These are phyloP conservation scores for Lithospermum erythrorhizon DNA, from an alignment of 257 asterid genomes.

Conservation along the genomic window DNA sequence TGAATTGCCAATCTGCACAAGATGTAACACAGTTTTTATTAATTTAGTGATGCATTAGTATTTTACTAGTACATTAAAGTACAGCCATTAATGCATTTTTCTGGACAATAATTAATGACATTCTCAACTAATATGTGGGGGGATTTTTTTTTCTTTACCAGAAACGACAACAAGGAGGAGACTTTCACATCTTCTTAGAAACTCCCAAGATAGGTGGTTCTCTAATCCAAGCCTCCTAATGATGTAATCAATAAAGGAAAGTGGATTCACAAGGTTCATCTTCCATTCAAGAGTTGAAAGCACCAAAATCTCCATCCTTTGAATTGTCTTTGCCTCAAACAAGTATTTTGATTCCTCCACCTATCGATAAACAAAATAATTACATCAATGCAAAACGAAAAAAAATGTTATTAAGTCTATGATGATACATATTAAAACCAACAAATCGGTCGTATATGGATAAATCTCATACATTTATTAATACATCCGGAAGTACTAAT, in stretches of 20 bases:
- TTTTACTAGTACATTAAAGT: not conserved
- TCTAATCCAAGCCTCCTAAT: slow-evolving; percentile 34
- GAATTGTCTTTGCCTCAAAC: slow-evolving; percentile 51
- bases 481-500: too few species aligned
- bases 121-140: not conserved
- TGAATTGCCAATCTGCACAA: slow-evolving; percentile 54
- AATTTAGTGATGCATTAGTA: too few species aligned
- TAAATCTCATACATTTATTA: too few species aligned
- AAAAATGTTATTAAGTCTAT: too few species aligned
- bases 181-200: slow-evolving; percentile 36
- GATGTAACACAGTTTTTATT: not conserved
- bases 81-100: too few species aligned
- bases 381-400: too few species aligned
- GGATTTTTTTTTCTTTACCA: slow-evolving; percentile 28
- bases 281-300: slow-evolving; percentile 19
- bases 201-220: slow-evolving; percentile 20
- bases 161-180: slow-evolving; percentile 37
- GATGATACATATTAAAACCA: too few species aligned
- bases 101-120: not conserved
- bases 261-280: slow-evolving; percentile 56
- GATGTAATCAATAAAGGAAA: slow-evolving; percentile 43
- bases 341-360: slow-evolving; percentile 43
- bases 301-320: slow-evolving; percentile 57
- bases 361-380: slow-evolving; percentile 7
- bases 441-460: too few species aligned